phyloP scores from a whole-genome alignment of 179 eudicot species.

The Gypsophila paniculata region DNA sequence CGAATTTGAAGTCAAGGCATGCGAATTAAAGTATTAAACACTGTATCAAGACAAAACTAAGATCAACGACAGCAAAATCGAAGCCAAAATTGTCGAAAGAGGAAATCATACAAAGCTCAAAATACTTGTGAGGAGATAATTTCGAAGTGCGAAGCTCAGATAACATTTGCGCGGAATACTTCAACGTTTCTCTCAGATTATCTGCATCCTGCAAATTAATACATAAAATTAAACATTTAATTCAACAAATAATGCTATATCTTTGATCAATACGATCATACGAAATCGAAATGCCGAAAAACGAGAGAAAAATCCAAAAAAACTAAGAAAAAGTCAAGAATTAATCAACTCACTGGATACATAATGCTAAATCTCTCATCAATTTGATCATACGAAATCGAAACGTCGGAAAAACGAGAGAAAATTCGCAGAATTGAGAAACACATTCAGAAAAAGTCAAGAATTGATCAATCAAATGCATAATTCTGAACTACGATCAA shows the following conservation, averaged over 20 bases:
- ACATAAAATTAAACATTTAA: not conserved
- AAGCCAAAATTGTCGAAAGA: conserved; percentile 6
- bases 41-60: too few species aligned
- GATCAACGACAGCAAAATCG: not conserved
- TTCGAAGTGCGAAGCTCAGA: conserved; percentile 94
- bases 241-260: not conserved
- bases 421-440: too few species aligned
- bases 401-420: too few species aligned
- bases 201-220: conserved; percentile 54
- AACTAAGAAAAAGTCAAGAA: not conserved
- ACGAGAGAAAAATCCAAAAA: not conserved
- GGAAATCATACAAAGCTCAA: conserved; percentile 62
- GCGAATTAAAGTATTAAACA: not conserved
- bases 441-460: too few species aligned
- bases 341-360: not conserved
- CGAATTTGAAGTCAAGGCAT: not conserved
- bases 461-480: too few species aligned
- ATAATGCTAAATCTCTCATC: not conserved
- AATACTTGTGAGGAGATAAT: conserved; percentile 90
- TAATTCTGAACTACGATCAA: too few species aligned
- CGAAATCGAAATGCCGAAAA: not conserved
- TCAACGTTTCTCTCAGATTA: conserved; percentile 82
- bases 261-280: conserved; percentile 10
- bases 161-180: conserved; percentile 82
- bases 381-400: not conserved